Conservation (phyloP, 805 yeast genomes). For the Pichia scutulata region DNA sequence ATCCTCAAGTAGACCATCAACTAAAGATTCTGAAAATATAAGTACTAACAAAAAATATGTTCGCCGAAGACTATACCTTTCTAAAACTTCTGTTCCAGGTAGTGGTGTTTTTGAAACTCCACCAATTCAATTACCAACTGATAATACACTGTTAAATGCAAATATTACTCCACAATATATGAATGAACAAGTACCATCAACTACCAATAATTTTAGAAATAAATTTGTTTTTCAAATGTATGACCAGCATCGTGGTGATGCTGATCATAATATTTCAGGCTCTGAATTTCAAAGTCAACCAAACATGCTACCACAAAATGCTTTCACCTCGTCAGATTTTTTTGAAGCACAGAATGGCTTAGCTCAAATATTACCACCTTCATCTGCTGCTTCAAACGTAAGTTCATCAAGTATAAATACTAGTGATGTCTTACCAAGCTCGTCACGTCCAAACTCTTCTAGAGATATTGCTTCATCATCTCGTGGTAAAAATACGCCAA, state of each 20-base stretch:
- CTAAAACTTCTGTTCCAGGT: conserved; percentile 10
- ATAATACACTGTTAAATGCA: background rate
- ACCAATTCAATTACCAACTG: conserved; percentile 6
- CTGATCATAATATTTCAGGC: background rate
- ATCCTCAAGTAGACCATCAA: background rate
- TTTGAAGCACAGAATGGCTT: background rate
- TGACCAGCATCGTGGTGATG: background rate
- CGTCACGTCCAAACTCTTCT: background rate
- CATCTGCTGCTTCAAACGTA: background rate
- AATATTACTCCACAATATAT: background rate
- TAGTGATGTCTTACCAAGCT: background rate
- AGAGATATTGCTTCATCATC: background rate
- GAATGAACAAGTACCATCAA: background rate
- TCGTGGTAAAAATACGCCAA: background rate
- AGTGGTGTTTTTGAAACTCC: conserved; percentile 11
- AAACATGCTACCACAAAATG: background rate
- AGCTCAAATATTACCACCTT: background rate
- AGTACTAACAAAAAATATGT: conserved; percentile 1
- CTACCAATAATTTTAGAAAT: background rate
- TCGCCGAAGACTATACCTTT: conserved; percentile 8
- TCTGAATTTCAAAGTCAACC: conserved; percentile 9
- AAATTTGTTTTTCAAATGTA: conserved; percentile 8
- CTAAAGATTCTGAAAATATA: background rate
- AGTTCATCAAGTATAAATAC: background rate
- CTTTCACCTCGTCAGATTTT: background rate